Evolutionary conservation across 768 basidiomycete species (phyloP).

Genomic region (Rhizopogon vulgaris): DNA sequence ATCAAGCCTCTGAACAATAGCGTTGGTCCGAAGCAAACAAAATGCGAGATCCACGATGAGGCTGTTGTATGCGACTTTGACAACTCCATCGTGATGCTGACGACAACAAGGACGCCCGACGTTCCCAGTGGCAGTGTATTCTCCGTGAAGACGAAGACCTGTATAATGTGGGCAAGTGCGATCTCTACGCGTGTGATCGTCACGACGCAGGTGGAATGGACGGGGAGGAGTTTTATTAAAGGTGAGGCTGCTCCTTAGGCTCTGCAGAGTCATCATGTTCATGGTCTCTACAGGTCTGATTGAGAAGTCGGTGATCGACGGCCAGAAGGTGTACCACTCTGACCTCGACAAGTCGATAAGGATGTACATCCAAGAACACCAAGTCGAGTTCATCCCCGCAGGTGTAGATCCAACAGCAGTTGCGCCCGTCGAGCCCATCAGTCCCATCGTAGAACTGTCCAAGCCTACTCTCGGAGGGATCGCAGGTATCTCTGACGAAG

Average conservation of each 20-base stretch:
- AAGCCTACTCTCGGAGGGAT: constrained; percentile 10
- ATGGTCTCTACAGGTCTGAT: constrained; percentile 66
- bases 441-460: constrained; percentile 12
- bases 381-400: constrained; percentile 82
- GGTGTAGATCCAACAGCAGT: constrained; percentile 59
- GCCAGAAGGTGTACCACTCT: constrained; percentile 80
- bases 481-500: constrained; percentile 2
- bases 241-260: constrained; percentile 37
- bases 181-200: constrained; percentile 76
- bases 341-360: constrained; percentile 86
- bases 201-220: constrained; percentile 93
- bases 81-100: constrained; percentile 73
- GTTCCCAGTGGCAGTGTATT: constrained; percentile 94
- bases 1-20: constrained; percentile 87
- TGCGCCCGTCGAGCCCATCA: constrained; percentile 38
- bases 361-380: constrained; percentile 82
- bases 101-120: constrained; percentile 89
- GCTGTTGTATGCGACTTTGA: constrained; percentile 75
- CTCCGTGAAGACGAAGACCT: constrained; percentile 89
- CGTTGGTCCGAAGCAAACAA: constrained; percentile 91
- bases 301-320: constrained; percentile 85
- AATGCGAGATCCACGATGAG: constrained; percentile 93
- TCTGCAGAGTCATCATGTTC: neutral
- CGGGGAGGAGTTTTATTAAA: constrained; percentile 93
- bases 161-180: constrained; percentile 88